Percentiles rank a stretch among this genome's conserved stretches.
These are phyloP conservation scores for Dioscorea dumetorum DNA, from an alignment of 106 monocot species.

Conservation along the genomic window DNA sequence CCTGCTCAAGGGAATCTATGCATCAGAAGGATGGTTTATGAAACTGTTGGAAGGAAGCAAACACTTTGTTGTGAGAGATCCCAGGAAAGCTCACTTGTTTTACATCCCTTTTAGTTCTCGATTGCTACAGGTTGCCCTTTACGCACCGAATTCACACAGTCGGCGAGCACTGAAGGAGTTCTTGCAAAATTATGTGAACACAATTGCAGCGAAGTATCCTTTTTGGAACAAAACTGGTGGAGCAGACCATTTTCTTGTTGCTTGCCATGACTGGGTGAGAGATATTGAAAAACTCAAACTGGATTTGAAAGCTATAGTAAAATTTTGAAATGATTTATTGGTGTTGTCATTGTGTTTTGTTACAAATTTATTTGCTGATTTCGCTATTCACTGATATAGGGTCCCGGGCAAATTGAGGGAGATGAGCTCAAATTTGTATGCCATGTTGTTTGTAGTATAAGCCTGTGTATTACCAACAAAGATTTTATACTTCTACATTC, in stretches of 20 bases:
- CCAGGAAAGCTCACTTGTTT: conserved; percentile 59
- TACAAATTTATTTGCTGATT: too few species aligned
- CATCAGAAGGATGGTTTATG: conserved; percentile 87
- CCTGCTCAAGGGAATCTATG: conserved; percentile 55
- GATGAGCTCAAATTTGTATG: too few species aligned
- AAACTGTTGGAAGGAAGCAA: conserved; percentile 46
- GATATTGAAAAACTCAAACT: conserved; percentile 22
- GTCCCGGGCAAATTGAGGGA: too few species aligned
- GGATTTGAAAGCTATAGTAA: too few species aligned
- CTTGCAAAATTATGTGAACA: conserved; percentile 45
- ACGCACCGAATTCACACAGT: conserved; percentile 43
- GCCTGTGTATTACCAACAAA: too few species aligned
- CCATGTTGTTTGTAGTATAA: too few species aligned
- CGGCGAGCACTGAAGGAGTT: conserved; percentile 23
- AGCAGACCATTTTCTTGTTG: conserved; percentile 73
- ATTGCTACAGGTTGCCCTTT: conserved; percentile 29
- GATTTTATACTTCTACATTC: too few species aligned
- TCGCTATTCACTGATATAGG: too few species aligned
- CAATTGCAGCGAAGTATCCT: conserved; percentile 48
- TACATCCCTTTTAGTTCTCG: conserved; percentile 58
- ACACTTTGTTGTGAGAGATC: conserved; percentile 42
- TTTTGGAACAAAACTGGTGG: conserved; percentile 77
- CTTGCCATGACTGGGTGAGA: conserved; percentile 89
- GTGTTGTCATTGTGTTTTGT: too few species aligned
- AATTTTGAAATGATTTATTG: too few species aligned